Base-by-base conservation (phyloP, 768 basidiomycete genomes). In the Gloeophyllum trabeum region DNA sequence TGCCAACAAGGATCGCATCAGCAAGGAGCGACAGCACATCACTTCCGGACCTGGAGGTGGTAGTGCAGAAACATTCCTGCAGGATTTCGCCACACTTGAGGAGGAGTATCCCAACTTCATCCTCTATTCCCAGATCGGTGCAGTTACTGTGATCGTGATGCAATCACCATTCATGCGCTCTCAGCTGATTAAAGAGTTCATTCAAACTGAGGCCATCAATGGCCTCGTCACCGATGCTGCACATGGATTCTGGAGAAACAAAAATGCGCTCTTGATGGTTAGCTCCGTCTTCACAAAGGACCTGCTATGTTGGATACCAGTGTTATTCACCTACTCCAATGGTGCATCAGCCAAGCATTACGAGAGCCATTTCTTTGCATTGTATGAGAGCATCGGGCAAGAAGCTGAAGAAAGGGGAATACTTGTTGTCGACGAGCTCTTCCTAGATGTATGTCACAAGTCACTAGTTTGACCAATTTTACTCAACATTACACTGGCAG, bases 141-240 rank as follows among this genome's bases (percentile, higher is more conserved):
- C 35, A 2, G 48, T 50, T 0, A 55, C 55, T 1, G 58, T 63
- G 0, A 54, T 63, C 4, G 52, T 48, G 3, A 22, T 59, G 3
- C 61, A 63, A 37, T 51, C 56, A 2, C 18, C 25, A 0, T 57
- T 58, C 25, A 63, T 64, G 63, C 40, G 44, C 0, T 53, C 53
- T 0, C 48, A 54, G 24, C 46, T 62, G 2, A 43, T 63, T 6
- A 56, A 62, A 24, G 51, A 48, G 21, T 18, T 30, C 35, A 36
- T 43, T 7, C 21, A 22, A 6, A 18, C 6, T 7, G 46, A 43
- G 23, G 35, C 62, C 3, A 43, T 64, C 16, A 63, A 65, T 49
- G 63, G 64, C 0, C 39, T 59, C 16, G 54, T 65, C 21, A 59
- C 55, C 19, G 61, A 65, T 50, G 63, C 56, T 0, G 61, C 61